Percentiles rank a stretch among this genome's conserved stretches.
Conservation (phyloP, 208 protist genomes). For the Acanthamoeba sp. region DNA sequence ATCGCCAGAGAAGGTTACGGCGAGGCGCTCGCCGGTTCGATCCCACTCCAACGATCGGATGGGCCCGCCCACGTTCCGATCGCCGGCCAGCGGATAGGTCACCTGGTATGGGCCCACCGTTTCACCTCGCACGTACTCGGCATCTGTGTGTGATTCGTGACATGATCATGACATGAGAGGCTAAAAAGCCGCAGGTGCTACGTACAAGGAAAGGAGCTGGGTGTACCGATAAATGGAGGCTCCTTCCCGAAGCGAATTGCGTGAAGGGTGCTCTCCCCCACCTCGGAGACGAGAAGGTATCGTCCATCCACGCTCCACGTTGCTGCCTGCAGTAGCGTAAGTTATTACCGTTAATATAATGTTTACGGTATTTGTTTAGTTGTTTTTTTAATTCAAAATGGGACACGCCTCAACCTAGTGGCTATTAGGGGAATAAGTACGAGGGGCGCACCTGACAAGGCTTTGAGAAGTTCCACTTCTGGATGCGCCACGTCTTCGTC, state of each 20-base stretch:
- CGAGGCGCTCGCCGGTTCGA: slow-evolving; percentile 19
- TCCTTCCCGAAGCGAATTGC: neutral
- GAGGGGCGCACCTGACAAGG: slow-evolving; percentile 12
- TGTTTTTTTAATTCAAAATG: no score
- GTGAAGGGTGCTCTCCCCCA: slow-evolving; percentile 8
- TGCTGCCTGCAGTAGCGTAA: neutral
- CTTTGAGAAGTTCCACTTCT: slow-evolving; percentile 50
- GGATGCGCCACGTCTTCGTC: slow-evolving; percentile 15
- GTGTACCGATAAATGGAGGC: neutral
- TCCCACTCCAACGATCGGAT: neutral
- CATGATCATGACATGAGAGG: neutral
- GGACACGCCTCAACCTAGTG: no score
- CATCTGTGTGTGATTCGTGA: neutral
- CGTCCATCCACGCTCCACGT: slow-evolving; percentile 28
- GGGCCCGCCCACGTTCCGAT: slow-evolving; percentile 8
- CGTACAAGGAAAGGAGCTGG: no score
- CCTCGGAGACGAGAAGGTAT: slow-evolving; percentile 28
- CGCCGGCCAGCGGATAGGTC: neutral
- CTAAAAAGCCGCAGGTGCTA: no score
- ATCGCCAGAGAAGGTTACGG: slow-evolving; percentile 32
- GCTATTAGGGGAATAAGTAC: no score
- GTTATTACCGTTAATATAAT: neutral
- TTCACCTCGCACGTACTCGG: neutral
- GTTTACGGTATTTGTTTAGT: neutral
- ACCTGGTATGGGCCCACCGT: slow-evolving; percentile 44